Conservation (phyloP, 179 eudicot species). For the Monotropa hypopitys region DNA sequence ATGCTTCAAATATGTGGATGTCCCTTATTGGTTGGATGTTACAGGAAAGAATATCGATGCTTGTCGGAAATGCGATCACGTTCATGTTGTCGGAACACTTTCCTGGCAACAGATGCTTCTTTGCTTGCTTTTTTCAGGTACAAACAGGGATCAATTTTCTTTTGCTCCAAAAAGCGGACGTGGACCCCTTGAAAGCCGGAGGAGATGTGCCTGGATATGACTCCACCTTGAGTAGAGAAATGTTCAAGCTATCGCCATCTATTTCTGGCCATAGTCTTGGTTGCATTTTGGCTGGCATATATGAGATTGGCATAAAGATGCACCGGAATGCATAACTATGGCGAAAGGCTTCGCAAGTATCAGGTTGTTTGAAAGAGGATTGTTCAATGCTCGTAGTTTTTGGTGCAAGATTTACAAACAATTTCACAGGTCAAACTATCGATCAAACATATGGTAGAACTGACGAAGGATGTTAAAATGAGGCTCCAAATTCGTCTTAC, state of each 20-base stretch:
- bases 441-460: neutral
- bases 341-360: neutral
- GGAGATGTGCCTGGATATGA: neutral
- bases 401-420: neutral
- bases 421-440: neutral
- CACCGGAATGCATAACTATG: neutral
- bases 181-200: neutral
- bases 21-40: neutral
- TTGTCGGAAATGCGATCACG: neutral
- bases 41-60: neutral
- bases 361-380: neutral
- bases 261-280: neutral
- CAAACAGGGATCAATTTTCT: neutral
- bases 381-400: neutral
- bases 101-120: neutral
- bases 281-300: neutral
- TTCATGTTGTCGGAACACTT: neutral
- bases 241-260: neutral
- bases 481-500: neutral
- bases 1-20: neutral
- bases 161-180: neutral
- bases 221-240: neutral
- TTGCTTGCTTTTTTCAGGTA: neutral
- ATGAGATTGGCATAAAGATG: neutral
- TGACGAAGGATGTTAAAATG: neutral